phyloP scores from a whole-genome alignment of 2,329 filamentous ascomycete species.

The Monilinia polystroma region DNA sequence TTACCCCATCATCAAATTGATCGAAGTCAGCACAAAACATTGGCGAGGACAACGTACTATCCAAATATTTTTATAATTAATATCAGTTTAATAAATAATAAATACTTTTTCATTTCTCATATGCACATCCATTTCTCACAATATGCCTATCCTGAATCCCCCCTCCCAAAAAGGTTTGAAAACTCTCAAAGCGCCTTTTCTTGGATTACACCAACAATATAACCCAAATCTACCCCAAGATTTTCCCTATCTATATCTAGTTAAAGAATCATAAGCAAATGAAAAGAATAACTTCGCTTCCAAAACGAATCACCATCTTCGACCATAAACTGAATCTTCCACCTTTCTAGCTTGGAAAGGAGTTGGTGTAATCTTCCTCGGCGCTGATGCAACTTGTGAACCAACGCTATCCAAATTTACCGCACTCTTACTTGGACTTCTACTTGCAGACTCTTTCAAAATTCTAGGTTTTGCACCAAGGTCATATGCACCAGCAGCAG shows the following conservation, averaged over 20 bases:
- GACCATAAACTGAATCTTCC: conserved; percentile 39
- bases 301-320: conserved; percentile 35
- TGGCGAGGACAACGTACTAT: not conserved
- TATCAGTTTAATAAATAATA: not conserved
- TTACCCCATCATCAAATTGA: not conserved
- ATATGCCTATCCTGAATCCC: not conserved
- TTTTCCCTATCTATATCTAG: not conserved
- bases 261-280: not conserved
- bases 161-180: not conserved
- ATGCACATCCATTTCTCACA: not conserved
- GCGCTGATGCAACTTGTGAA: conserved; percentile 19
- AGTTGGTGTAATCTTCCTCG: conserved; percentile 31
- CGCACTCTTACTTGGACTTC: conserved; percentile 14
- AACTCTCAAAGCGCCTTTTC: not conserved
- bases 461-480: conserved; percentile 36
- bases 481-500: conserved; percentile 30
- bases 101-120: conserved; percentile 8
- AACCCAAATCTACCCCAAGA: conserved; percentile 13
- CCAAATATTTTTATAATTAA: not conserved
- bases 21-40: not conserved
- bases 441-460: conserved; percentile 33
- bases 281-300: not conserved
- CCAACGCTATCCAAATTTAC: conserved; percentile 19
- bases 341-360: conserved; percentile 19
- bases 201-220: not conserved